A percentile compares a stretch with the other conserved stretches of the same genome.
Conservation (phyloP, 2,329 filamentous ascomycete species). For the Fusarium citri region DNA sequence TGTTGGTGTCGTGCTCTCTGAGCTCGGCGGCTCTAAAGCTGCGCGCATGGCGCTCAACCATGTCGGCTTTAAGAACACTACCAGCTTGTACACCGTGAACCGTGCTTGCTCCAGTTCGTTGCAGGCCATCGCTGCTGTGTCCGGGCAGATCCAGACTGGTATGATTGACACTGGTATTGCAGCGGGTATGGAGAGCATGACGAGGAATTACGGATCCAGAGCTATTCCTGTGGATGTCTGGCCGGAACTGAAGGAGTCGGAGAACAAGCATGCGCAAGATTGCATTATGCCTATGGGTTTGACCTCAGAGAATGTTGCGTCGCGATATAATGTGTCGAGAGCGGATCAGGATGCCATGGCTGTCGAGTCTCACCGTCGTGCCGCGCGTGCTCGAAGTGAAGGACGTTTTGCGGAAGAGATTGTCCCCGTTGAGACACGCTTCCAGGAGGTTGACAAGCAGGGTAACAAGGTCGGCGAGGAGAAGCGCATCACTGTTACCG, state of each 20-base stretch:
- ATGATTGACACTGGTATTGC: slow-evolving; percentile 80
- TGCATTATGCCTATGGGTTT: slow-evolving; percentile 96
- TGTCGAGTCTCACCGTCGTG: slow-evolving; percentile 77
- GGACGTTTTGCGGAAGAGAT: slow-evolving; percentile 84
- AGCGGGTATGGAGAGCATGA: slow-evolving; percentile 97
- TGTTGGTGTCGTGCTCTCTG: slow-evolving; percentile 89
- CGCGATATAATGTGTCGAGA: slow-evolving; percentile 77
- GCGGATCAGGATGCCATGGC: slow-evolving; percentile 88
- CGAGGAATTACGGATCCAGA: slow-evolving; percentile 83
- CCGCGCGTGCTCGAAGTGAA: slow-evolving; percentile 73
- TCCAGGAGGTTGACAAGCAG: slow-evolving; percentile 71
- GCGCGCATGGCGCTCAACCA: slow-evolving; percentile 92
- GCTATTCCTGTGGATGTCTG: slow-evolving; percentile 89
- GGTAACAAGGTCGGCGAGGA: slow-evolving; percentile 66
- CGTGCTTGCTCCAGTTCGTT: slow-evolving; percentile 85
- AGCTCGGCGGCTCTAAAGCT: slow-evolving; percentile 90
- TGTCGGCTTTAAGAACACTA: slow-evolving; percentile 78
- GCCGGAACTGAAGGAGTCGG: slow-evolving; percentile 75
- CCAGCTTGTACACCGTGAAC: slow-evolving; percentile 87
- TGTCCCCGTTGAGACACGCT: slow-evolving; percentile 79
- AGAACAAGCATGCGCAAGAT: slow-evolving; percentile 77
- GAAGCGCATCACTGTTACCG: slow-evolving; percentile 73
- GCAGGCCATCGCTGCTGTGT: slow-evolving; percentile 79
- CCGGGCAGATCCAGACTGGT: slow-evolving; percentile 79
- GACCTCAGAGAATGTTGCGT: slow-evolving; percentile 89